These are phyloP conservation scores for Phytophthora ramorum DNA, from an alignment of 352 stramenopile genomes.

Conservation along the genomic window DNA sequence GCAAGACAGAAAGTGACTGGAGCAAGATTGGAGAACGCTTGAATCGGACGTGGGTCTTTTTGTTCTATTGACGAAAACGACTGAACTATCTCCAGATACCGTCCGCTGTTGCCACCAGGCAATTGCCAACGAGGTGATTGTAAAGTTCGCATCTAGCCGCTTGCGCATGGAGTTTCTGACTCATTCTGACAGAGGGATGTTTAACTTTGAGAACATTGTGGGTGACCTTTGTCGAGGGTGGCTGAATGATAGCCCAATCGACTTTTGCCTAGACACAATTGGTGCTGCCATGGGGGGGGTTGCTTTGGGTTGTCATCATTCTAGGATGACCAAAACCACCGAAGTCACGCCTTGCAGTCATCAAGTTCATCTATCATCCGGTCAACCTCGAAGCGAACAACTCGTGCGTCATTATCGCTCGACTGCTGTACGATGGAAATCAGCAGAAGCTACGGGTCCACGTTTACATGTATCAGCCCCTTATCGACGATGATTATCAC, in stretches of 20 bases:
- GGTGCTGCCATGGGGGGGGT: neutral
- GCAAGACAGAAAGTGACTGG: constrained; percentile 20
- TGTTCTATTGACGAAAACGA: neutral
- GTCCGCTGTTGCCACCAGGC: neutral
- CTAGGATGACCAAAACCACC: constrained; percentile 3
- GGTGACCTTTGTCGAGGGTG: constrained; percentile 9
- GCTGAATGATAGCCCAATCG: constrained; percentile 14
- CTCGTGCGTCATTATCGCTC: constrained; percentile 14
- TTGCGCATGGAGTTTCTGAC: constrained; percentile 1
- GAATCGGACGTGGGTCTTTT: constrained; percentile 9
- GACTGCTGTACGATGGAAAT: neutral
- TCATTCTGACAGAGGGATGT: neutral
- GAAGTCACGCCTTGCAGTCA: neutral
- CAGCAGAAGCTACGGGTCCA: neutral
- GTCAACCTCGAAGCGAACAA: constrained; percentile 9
- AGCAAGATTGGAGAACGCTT: constrained; percentile 8
- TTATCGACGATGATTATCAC: constrained; percentile 10
- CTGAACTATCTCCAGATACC: neutral
- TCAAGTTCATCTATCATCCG: constrained; percentile 1
- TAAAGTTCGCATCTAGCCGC: constrained; percentile 6
- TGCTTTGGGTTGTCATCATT: constrained; percentile 7
- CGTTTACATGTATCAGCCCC: constrained; percentile 13
- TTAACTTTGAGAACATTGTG: constrained; percentile 12
- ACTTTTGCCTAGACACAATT: constrained; percentile 12
- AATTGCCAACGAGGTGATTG: constrained; percentile 5